Base-by-base conservation (phyloP, 768 basidiomycete species). In the Coprinopsis sp. region DNA sequence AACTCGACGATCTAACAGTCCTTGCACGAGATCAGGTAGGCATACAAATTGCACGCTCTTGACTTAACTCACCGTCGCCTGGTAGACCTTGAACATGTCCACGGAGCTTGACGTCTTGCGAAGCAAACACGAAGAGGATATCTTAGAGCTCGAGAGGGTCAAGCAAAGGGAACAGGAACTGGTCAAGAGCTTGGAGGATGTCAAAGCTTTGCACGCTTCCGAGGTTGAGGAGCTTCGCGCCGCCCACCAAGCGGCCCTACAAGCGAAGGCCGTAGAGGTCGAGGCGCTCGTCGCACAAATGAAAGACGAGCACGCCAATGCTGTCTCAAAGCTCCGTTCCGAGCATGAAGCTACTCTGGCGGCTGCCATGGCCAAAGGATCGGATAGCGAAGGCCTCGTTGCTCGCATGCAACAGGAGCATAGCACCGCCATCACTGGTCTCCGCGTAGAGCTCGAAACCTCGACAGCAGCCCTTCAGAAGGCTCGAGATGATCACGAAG, bases 71-170 rank as follows among this genome's bases (percentile, higher is more conserved):
- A 55, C n/a, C 4, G 22, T 28, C 11, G 6, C 48, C 38, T 47
- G n/a, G 14, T 49, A 92, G 89, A 74, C 87, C 10, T 61, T 84
- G 43, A 95, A 95, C 59, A 89, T 95, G 83, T 90, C 91, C 7
- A 82, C 75, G 47, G 93, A 91, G 57, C 77, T 94, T 29, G 89
- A 89, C 53, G 80, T 77, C 22, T 70, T 93, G 19, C 83, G 80
- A 42, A 65, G 69, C 44, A 78, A 80, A 56, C 80, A 85, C 55
- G 64, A 74, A 43, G 71, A 79, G 11, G 70, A 77, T 40, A 59
- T 84, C 6, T 57, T 55, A 11, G 66, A 68, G 30, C 61, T 91
- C 10, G 79, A 85, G 52, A 69, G 73, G 38, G 69, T 81, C 34
- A 71, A 76, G 56, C 59, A 72, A 42, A 81, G 72, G 33, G 85